Evolutionary conservation across 1,284 basidiomycete species (phyloP), one percentile per base, ranked within the genome.

Genomic region (Pterula multifida): DNA sequence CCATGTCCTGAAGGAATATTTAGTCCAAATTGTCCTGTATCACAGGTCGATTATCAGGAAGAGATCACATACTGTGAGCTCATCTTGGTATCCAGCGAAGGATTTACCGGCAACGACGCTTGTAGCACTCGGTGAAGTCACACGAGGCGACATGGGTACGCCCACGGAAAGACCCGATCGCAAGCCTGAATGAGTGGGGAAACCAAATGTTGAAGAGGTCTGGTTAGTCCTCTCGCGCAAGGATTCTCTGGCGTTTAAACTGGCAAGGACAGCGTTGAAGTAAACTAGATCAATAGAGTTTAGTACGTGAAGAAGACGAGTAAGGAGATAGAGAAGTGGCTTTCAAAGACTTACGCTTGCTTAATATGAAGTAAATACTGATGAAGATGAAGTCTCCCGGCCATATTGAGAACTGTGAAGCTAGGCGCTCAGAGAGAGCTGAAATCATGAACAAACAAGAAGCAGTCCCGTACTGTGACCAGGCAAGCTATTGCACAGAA

Each of bases 211-310:
- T n/a, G 32, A 35, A 11, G 32, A 35, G 11, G 32, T 9, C 32
- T 35, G 32, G 11, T 11, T 11, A 9, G 32, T 11, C 11, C 32
- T 9, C n/a, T 35, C 32, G n/a, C 63, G 57, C 6, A 68, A 55
- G 3, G 58, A 50, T 28, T 62, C 60, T 45, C 68, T 61, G 6
- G 66, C 65, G 56, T 69, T 69, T 3, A 70, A 60, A 19, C 65
- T 62, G 3, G 65, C 64, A 23, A 70, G 59, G 26, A 70, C 62
- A 19, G 66, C 66, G 55, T 70, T 71, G 49, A 68, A 54, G 56
- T 68, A 67, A 22, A 71, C 68, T 71, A 32, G 3, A 44, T 13
- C 21, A 35, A 22, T 49, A 17, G 13, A 32, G 36, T 17, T n/a
- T 42, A 35, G 35, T 15, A 48, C 50, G 11, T 45, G 25, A 25